Base-by-base conservation (phyloP, 306 rosid species). In the Trifolium fragiferum region DNA sequence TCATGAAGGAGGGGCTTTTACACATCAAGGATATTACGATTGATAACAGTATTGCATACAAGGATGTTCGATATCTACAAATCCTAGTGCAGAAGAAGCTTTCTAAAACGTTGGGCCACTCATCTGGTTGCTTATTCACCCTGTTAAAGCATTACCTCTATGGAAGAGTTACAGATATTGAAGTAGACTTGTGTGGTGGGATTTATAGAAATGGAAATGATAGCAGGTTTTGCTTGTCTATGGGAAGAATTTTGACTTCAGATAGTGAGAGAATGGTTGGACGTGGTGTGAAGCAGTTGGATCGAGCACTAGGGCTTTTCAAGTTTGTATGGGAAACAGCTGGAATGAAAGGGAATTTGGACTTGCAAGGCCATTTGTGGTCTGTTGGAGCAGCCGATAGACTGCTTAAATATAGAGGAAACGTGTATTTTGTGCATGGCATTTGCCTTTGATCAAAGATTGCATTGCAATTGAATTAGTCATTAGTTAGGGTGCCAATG, bases 61-160 rank as follows among this genome's bases (percentile, higher is more conserved):
- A 85, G 76, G 97, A 90, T 79, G 86, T 78, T 21, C 71, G 80
- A 59, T 91, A 83, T 76, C 97, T 88, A 79, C 92, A 91, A 83
- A 75, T 59, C 77, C 50, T 86, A 7, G 96, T 87, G 77, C 87
- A 85, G 79, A 94, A 88, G 87, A 92, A 88, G 84, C 90, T 94
- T 40, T 80, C 95, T 8, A 94, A 84, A 85, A 83, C 87, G 71
- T 68, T 91, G 77, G 96, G 99, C 19, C 88, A 87, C 83, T 84
- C 99, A 13, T 91, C 99, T 50, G 82, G 80, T 73, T 94, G 99
- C 82, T 76, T 94, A 78, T 94, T 92, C 84, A 90, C 95, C n/a
- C 84, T 92, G 30, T 80, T 90, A 63, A 67, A 85, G 16, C 83
- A 84, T 83, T 94, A 92, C 71, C 88, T 94, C 14, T 78, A 35